Conservation (phyloP, 2,329 filamentous ascomycete genomes). For the Corinectria fuckeliana region DNA sequence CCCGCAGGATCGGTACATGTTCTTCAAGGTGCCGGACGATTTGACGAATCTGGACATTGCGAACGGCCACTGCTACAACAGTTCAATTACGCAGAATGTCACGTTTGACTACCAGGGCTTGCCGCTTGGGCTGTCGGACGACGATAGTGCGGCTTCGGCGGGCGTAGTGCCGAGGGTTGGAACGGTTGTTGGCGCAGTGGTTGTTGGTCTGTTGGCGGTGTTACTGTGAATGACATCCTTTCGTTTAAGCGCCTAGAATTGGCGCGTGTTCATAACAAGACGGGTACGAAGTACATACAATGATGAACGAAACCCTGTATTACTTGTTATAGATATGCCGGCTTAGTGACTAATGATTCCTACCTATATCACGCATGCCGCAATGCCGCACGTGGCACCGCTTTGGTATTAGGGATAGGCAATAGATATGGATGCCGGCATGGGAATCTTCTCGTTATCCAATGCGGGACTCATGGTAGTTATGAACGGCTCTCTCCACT, state of each 20-base stretch:
- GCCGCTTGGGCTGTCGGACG: conserved; percentile 52
- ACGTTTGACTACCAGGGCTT: conserved; percentile 72
- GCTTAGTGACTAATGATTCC: background rate
- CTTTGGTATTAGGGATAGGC: background rate
- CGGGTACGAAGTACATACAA: background rate
- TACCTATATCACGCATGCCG: background rate
- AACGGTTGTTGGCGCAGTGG: conserved; percentile 27
- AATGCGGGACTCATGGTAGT: background rate
- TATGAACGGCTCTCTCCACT: conserved; percentile 1
- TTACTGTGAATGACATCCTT: conserved; percentile 25
- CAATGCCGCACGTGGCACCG: background rate
- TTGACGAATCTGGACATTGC: conserved; percentile 69
- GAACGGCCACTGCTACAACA: conserved; percentile 72
- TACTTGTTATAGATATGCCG: conserved; percentile 4
- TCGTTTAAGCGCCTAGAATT: background rate
- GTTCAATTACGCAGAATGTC: conserved; percentile 70
- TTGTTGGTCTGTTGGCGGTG: conserved; percentile 27
- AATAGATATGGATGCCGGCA: background rate
- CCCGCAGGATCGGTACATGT: conserved; percentile 76
- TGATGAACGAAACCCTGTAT: background rate
- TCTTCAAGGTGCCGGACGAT: conserved; percentile 77
- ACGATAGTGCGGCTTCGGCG: conserved; percentile 40
- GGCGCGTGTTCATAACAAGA: background rate
- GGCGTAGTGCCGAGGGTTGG: conserved; percentile 29
- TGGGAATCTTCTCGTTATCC: background rate